Base-by-base conservation (phyloP, 2,329 filamentous ascomycete genomes). In the Sarocladium kiliense region DNA sequence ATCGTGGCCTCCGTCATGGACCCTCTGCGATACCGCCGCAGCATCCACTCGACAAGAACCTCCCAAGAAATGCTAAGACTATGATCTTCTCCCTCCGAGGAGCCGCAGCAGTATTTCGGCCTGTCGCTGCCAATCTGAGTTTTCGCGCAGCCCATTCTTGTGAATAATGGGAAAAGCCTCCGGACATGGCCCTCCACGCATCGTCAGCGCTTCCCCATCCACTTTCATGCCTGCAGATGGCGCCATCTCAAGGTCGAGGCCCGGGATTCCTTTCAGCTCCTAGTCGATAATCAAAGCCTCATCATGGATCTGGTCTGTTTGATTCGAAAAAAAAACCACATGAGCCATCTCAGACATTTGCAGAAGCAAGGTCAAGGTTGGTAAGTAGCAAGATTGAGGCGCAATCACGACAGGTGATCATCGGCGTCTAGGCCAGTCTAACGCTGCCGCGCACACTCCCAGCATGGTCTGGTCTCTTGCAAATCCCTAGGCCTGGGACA, bases 321-420 rank as follows among this genome's bases (percentile, higher is more conserved):
- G 41, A 4, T n/a, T n/a, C n/a, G n/a, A n/a, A n/a, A n/a, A n/a
- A n/a, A n/a, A n/a, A n/a, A n/a, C n/a, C n/a, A n/a, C n/a, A n/a
- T n/a, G n/a, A n/a, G n/a, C n/a, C n/a, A n/a, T n/a, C 7, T 44
- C 12, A 21, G 41, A 44, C 41, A 9, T 44, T n/a, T 3, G n/a
- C 18, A 23, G 41, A 5, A 44, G 18, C 41, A 47, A 30, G 11
- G 10, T 3, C 3, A 7, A 23, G 3, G 21, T 10, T 51, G 26
- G 30, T 10, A 21, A 23, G 18, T 27, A 51, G 47, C 47, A 51
- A 51, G 26, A 32, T n/a, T 34, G 47, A 51, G 47, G 47, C 47
- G 47, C 16, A 51, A 51, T 51, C 47, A 51, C 47, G 47, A 51
- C 47, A 51, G 18, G n/a, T 21, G 47, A 21, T 51, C 25, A 10